A percentile compares a stretch with the other conserved stretches of the same genome.
These are phyloP conservation scores for Daldinia childiae DNA, from an alignment of 495 filamentous ascomycete species.

Conservation along the genomic window DNA sequence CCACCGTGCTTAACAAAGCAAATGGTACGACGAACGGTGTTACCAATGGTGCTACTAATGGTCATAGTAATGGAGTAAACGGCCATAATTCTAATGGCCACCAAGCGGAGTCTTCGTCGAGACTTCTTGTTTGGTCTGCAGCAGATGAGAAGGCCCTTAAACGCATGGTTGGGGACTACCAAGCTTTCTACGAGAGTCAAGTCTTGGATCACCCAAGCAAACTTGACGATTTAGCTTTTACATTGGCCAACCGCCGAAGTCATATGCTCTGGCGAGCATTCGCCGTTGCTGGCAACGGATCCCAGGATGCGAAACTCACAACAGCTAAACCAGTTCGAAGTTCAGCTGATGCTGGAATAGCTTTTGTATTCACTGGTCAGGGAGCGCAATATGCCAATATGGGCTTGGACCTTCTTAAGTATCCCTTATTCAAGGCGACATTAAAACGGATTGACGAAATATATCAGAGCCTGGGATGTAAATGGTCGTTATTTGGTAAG, in stretches of 20 bases:
- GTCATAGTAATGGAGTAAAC: constrained; percentile 12
- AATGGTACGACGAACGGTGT: background rate
- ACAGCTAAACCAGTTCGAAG: constrained; percentile 24
- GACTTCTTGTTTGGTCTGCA: constrained; percentile 46
- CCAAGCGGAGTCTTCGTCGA: background rate
- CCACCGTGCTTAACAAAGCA: background rate
- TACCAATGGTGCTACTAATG: constrained; percentile 26
- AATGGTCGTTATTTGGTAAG: constrained; percentile 49
- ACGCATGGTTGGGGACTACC: constrained; percentile 31
- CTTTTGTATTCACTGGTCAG: constrained; percentile 55
- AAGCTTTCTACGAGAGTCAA: constrained; percentile 18
- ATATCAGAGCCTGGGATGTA: constrained; percentile 37
- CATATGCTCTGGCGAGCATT: constrained; percentile 46
- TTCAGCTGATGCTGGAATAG: constrained; percentile 32
- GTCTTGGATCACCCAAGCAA: constrained; percentile 3
- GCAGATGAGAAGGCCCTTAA: constrained; percentile 43
- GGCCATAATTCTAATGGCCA: constrained; percentile 2
- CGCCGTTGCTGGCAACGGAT: constrained; percentile 30
- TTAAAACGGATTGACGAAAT: constrained; percentile 41
- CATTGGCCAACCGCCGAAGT: constrained; percentile 41
- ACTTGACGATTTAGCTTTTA: constrained; percentile 42
- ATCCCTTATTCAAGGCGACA: constrained; percentile 32
- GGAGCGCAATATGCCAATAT: constrained; percentile 60
- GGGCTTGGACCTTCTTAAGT: constrained; percentile 55
- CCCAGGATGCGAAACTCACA: constrained; percentile 15